Base-by-base conservation (phyloP, 2,329 filamentous ascomycete genomes). In the Claviceps arundinis region DNA sequence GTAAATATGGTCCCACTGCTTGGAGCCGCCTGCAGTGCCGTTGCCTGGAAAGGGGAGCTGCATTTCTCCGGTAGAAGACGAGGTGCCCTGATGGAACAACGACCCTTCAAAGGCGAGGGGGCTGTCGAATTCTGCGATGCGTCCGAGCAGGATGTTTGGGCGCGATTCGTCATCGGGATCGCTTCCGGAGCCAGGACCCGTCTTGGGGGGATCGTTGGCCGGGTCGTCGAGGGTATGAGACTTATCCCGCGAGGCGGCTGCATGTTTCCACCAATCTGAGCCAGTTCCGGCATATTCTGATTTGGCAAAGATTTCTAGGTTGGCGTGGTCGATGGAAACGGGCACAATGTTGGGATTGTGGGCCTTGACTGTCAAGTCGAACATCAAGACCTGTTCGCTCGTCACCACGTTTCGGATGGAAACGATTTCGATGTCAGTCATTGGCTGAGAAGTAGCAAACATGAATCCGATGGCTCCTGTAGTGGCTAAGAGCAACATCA, bases 251-350 rank as follows among this genome's bases (percentile, higher is more conserved):
- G 57, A 26, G 42, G 22, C 44, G 52, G 62, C 56, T 43, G 62
- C 62, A 40, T 64, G 63, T 19, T 73, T 71, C 75, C 77, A 77
- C 78, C 80, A 81, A 61, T 80, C 75, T 26, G 73, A 77, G 59
- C 82, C 79, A 7, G 75, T 77, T n/a, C 87, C 87, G 13, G 91
- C 86, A 63, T 91, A 87, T 55, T 87, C 88, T 54, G 89, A 96
- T 68, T 94, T 95, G 34, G 93, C 93, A 67, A 97, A 97, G 37
- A 98, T 79, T 61, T 94, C 89, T 53, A 97, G 76, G 64, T 97
- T 89, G 63, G 94, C 85, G 47, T 90, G 83, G 56, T 87, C 83
- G 40, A 98, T 81, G 2, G 85, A 85, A 43, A 98, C 85, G 2
- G 89, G 82, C 41, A 97, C 85, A 42, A 96, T 82, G 60, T 97